Evolutionary conservation across 1,139 yeast genomes (phyloP).

Genomic region (Kodamaea plutei): DNA sequence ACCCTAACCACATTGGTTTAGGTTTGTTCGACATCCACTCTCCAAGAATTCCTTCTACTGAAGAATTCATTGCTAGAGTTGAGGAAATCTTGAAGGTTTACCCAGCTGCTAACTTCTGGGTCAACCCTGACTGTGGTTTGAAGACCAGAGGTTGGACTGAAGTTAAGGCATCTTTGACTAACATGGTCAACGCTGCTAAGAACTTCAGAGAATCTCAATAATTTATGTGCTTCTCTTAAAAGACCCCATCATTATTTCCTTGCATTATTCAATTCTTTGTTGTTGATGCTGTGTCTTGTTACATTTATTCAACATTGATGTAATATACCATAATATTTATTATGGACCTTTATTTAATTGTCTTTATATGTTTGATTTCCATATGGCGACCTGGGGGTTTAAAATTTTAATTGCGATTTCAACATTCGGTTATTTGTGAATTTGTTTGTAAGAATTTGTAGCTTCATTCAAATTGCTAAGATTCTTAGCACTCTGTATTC

Average conservation of each 20-base stretch:
- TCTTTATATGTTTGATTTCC: conserved; percentile 14
- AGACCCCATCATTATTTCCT: conserved; percentile 10
- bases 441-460: too few species aligned
- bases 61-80: conserved; percentile 91
- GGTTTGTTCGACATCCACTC: conserved; percentile 99
- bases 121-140: conserved; percentile 99
- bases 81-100: conserved; percentile 92
- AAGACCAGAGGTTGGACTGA: conserved; percentile 97
- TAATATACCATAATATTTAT: conserved; percentile 25
- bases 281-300: conserved; percentile 45
- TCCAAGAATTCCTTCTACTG: conserved; percentile 98
- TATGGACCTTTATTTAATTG: conserved; percentile 18
- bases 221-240: conserved; percentile 6
- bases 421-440: conserved; percentile 27
- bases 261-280: conserved; percentile 26
- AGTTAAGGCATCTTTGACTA: conserved; percentile 79
- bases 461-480: too few species aligned
- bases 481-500: too few species aligned
- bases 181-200: conserved; percentile 99
- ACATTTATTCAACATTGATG: conserved; percentile 71
- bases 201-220: conserved; percentile 69
- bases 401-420: conserved; percentile 44
- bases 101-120: conserved; percentile 98
- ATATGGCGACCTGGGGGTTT: conserved; percentile 28
- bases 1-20: conserved; percentile 99